These are phyloP conservation scores for Carex sylvatica DNA, from an alignment of 202 grass and related monocot species.

Conservation along the genomic window DNA sequence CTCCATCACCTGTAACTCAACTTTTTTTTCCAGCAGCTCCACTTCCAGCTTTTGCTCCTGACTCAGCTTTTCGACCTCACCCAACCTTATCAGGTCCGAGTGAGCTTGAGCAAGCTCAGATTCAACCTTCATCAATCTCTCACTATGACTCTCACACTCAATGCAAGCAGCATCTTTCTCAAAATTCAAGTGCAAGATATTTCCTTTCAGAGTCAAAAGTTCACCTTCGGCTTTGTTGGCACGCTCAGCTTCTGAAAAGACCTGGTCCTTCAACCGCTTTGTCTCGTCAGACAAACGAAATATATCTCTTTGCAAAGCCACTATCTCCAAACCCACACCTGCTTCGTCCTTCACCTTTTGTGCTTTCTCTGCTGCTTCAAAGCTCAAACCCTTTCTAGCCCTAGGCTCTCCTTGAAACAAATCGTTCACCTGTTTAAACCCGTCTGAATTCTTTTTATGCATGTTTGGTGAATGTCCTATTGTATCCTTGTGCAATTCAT, in stretches of 20 bases:
- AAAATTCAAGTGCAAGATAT: constrained; percentile 48
- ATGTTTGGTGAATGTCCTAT: constrained; percentile 37
- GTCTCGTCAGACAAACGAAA: constrained; percentile 52
- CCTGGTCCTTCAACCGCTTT: constrained; percentile 60
- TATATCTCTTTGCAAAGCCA: constrained; percentile 65
- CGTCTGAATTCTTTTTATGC: constrained; percentile 28
- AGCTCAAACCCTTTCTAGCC: constrained; percentile 59
- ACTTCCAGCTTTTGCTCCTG: constrained; percentile 56
- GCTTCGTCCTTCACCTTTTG: constrained; percentile 49
- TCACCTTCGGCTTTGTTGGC: constrained; percentile 69
- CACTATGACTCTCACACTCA: constrained; percentile 56
- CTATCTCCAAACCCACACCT: constrained; percentile 34
- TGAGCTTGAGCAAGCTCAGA: constrained; percentile 53
- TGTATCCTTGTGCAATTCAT: constrained; percentile 51
- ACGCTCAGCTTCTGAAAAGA: constrained; percentile 61
- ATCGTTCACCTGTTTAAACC: constrained; percentile 70
- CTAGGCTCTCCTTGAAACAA: constrained; percentile 49
- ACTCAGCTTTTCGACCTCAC: constrained; percentile 54
- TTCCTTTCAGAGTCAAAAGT: constrained; percentile 58
- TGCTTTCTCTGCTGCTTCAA: constrained; percentile 50
- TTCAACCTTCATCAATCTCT: constrained; percentile 54
- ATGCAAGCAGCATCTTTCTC: constrained; percentile 55
- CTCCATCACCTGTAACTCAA: constrained; percentile 66
- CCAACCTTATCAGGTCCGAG: constrained; percentile 53
- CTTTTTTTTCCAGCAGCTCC: constrained; percentile 62